A percentile compares a stretch with the other conserved stretches of the same genome.
phyloP scores from a whole-genome alignment of 345 rosid species.

The Aethionema arabicum region DNA sequence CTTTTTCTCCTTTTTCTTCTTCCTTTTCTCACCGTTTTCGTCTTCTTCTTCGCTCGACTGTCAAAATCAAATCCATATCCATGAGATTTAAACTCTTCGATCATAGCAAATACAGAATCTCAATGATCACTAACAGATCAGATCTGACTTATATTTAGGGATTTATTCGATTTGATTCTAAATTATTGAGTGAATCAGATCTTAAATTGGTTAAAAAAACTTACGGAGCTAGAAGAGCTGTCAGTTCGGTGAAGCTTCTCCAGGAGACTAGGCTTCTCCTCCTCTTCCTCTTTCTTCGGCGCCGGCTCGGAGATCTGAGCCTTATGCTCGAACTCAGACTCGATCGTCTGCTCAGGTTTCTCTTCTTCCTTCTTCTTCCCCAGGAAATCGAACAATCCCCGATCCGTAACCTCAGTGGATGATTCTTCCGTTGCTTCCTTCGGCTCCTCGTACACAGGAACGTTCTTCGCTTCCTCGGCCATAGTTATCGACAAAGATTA shows the following conservation, averaged over 20 bases:
- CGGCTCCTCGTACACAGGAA: conserved; percentile 45
- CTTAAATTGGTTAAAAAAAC: conserved; percentile 27
- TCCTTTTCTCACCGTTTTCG: conserved; percentile 54
- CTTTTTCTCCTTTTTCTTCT: conserved; percentile 54
- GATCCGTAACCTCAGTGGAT: conserved; percentile 55
- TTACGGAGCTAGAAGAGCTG: conserved; percentile 96
- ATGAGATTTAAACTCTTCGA: not conserved
- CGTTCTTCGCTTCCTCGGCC: conserved; percentile 58
- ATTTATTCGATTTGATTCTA: not conserved
- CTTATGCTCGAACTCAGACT: conserved; percentile 62
- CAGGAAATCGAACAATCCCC: conserved; percentile 82
- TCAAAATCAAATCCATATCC: not conserved
- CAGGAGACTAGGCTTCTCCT: conserved; percentile 54
- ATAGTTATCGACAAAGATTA: conserved; percentile 24
- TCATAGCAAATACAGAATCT: not conserved
- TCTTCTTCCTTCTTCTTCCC: conserved; percentile 65
- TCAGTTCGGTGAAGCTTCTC: conserved; percentile 69
- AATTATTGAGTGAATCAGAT: not conserved
- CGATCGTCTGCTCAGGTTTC: conserved; percentile 55
- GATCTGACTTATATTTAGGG: not conserved
- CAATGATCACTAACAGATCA: not conserved
- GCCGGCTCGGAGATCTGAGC: conserved; percentile 52
- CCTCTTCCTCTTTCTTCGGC: conserved; percentile 39
- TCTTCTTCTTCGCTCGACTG: conserved; percentile 87
- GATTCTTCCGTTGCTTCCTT: conserved; percentile 30